Evolutionary conservation across 2,329 filamentous ascomycete species (phyloP), one percentile per base, ranked within the genome.

Genomic region (Westerdykella sp.): DNA sequence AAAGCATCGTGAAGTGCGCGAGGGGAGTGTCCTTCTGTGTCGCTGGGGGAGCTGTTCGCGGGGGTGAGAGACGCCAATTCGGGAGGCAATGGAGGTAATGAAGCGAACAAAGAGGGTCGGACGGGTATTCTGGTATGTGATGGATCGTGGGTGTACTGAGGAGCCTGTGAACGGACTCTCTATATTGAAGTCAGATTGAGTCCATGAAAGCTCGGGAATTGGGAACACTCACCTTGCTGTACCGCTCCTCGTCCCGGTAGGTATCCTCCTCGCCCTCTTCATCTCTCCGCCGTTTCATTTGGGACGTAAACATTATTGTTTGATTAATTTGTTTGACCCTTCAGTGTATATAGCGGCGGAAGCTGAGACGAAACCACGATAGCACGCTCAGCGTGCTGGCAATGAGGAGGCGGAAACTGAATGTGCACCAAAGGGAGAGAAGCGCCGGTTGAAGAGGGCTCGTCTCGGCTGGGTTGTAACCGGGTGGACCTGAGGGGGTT

Each of bases 211-310:
- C 18, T 40, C 14, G n/a, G 32, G 30, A 16, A 15, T n/a, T 35
- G 22, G 10, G 21, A 39, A 40, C 32, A 54, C 54, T 28, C 47
- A 62, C 63, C 51, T 65, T 64, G 39, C 55, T 36, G 42, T 57
- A 57, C 34, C 56, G 50, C 34, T 60, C 60, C 11, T 63, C 58
- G 4, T 62, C 63, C 15, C 50, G 56, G 39, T 65, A 60, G 6
- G 57, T 61, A 40, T 9, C 11, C 9, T 28, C 25, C 25, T 12
- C 25, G 2, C 9, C 25, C 25, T 64, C 62, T 46, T 62, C 59
- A 21, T 63, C 63, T 40, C 63, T 53, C 12, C 51, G 49, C 30
- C 63, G 60, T 51, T 67, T 47, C 54, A 54, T 55, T 10, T 62
- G 57, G 48, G 61, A 62, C 45, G 57, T 47, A 40, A 64, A 55